Evolutionary conservation across 176 grass and related monocot species (phyloP), one percentile per base, ranked within the genome.

Genomic region (Rhynchospora breviuscula): DNA sequence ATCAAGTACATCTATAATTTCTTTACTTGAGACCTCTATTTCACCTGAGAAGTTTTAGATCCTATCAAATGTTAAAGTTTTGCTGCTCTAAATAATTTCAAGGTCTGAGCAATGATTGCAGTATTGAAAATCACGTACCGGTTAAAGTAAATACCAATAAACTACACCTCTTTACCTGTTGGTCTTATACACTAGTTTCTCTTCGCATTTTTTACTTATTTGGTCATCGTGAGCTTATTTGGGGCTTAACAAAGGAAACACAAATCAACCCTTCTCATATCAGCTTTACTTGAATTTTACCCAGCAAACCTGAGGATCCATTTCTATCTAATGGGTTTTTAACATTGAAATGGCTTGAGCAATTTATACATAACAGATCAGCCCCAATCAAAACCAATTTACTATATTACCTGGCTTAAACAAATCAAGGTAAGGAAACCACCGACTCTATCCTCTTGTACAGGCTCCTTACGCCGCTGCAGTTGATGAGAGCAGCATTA

Each of bases 371-470:
- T 1, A 8, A 3, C 59, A 1, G 7, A 47, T 22, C 19, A 47
- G 26, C 53, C 18, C 49, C 48, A 58, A 79, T 15, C 17, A 35
- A 46, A 80, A 44, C 29, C 15, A 19, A 49, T 54, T 19, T 82
- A 40, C 40, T 13, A 45, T 9, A 46, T 82, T 82, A 82, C 79
- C 81, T 13, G 63, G 74, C 15, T 73, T 90, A 87, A 98, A 95
- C 63, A 78, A 78, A 87, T 98, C 95, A 53, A 86, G 86, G 79
- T 98, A 98, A 6, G 95, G 95, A 86, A 98, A 98, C 95, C 92
- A 98, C 79, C 90, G 67, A 3, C 59, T 14, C 46, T 71, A 18
- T 1, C 44, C 51, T 46, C 73, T 52, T 59, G 21, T 3, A 61
- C 78, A 47, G 58, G 82, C 67, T 93, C 95, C 8, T 79, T 61